Conservation (phyloP, 176 grass and related monocot genomes). For the Luzula sylvatica region DNA sequence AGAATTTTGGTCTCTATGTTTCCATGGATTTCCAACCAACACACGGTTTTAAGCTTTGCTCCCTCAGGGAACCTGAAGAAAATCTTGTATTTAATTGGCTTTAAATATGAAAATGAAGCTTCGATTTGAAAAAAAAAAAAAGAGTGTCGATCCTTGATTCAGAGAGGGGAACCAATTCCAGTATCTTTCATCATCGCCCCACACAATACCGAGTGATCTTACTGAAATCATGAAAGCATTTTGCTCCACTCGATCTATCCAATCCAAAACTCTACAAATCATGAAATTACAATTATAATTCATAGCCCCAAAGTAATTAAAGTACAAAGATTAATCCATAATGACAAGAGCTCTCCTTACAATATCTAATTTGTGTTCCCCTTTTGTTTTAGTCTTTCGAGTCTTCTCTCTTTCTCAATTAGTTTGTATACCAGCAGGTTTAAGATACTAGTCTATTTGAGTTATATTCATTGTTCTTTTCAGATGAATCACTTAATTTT, state of each 20-base stretch:
- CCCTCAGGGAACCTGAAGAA: conserved; percentile 26
- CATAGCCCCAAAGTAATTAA: too few species aligned
- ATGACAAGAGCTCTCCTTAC: too few species aligned
- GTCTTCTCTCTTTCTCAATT: too few species aligned
- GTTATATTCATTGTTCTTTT: too few species aligned
- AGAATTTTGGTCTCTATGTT: conserved; percentile 41
- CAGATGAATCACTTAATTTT: too few species aligned
- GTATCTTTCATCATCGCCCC: conserved; percentile 24
- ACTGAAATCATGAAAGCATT: conserved; percentile 47
- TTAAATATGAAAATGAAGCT: too few species aligned
- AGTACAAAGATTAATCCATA: not conserved
- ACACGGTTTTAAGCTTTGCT: conserved; percentile 30
- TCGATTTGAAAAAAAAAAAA: too few species aligned
- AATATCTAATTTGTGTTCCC: too few species aligned
- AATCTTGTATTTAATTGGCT: not conserved
- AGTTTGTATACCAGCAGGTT: too few species aligned
- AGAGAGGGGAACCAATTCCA: conserved; percentile 39
- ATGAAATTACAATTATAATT: not conserved
- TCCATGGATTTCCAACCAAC: conserved; percentile 51
- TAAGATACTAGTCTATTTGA: too few species aligned
- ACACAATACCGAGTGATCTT: conserved; percentile 22
- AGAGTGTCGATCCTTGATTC: conserved; percentile 31
- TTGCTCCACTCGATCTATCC: conserved; percentile 35
- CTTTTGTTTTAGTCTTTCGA: too few species aligned
- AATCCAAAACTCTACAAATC: conserved; percentile 38